A percentile compares a stretch with the other conserved stretches of the same genome.
Conservation (phyloP, 1,284 basidiomycete species). For the Sanguinoderma infundibulare region DNA sequence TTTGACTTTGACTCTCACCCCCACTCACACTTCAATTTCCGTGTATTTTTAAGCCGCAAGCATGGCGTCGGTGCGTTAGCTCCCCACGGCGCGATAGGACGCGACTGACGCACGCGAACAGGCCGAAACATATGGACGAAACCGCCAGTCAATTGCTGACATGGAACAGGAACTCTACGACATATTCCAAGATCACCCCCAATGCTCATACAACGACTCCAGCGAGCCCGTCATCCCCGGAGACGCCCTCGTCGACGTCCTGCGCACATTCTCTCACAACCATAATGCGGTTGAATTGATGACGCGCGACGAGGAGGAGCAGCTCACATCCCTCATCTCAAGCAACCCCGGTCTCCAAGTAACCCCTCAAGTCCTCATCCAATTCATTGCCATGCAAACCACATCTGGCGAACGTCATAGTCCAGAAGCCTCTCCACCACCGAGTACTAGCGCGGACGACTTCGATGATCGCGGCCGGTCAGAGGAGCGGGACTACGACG, state of each 20-base stretch:
- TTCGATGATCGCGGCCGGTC: conserved; percentile 33
- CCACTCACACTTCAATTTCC: conserved; percentile 13
- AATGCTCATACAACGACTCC: conserved; percentile 55
- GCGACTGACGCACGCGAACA: conserved; percentile 8
- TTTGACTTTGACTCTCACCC: conserved; percentile 4
- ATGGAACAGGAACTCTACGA: conserved; percentile 68
- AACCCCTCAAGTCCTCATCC: conserved; percentile 66
- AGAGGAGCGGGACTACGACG: conserved; percentile 39
- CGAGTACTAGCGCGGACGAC: conserved; percentile 14
- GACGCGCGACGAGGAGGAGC: conserved; percentile 57
- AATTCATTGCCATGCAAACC: conserved; percentile 68
- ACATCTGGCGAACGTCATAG: conserved; percentile 47
- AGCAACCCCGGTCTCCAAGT: conserved; percentile 68
- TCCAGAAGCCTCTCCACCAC: conserved; percentile 36
- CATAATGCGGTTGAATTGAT: conserved; percentile 64
- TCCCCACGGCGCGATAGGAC: background rate
- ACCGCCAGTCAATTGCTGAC: conserved; percentile 67
- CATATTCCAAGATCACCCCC: conserved; percentile 67
- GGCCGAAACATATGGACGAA: conserved; percentile 47
- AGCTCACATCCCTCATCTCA: conserved; percentile 58
- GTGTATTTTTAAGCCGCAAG: conserved; percentile 24
- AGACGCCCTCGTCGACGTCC: conserved; percentile 67
- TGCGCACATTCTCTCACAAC: conserved; percentile 60
- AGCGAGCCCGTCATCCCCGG: conserved; percentile 68
- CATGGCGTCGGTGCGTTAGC: conserved; percentile 19